phyloP scores from a whole-genome alignment of 768 basidiomycete genomes.

The Lentinula boryana region DNA sequence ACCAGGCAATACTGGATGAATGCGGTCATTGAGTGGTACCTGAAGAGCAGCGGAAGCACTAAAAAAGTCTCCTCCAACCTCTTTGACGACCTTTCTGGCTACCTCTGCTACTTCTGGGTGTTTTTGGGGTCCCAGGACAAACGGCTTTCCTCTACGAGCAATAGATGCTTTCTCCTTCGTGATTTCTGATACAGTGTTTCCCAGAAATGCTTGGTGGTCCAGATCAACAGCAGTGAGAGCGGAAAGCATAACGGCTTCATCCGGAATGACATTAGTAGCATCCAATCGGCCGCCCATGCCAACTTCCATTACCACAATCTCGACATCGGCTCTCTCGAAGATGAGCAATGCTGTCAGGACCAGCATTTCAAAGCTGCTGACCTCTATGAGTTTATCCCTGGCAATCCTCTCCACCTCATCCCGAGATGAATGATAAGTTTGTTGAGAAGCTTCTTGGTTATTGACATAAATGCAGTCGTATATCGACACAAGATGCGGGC shows the following conservation, averaged over 20 bases:
- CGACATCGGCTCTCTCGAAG: slow-evolving; percentile 67
- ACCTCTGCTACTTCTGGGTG: slow-evolving; percentile 41
- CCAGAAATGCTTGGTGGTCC: slow-evolving; percentile 91
- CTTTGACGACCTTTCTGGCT: slow-evolving; percentile 35
- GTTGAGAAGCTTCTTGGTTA: slow-evolving; percentile 40
- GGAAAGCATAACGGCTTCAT: slow-evolving; percentile 64
- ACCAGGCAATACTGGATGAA: not conserved
- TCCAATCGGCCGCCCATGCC: slow-evolving; percentile 93
- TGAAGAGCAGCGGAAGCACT: slow-evolving; percentile 25
- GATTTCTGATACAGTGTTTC: slow-evolving; percentile 67
- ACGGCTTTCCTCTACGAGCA: slow-evolving; percentile 51
- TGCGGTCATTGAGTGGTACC: not conserved
- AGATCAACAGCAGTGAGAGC: slow-evolving; percentile 83
- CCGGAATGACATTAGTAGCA: slow-evolving; percentile 87
- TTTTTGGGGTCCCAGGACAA: slow-evolving; percentile 63
- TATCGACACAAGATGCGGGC: slow-evolving; percentile 79
- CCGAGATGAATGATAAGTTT: slow-evolving; percentile 42
- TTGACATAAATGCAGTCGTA: slow-evolving; percentile 74
- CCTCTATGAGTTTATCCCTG: slow-evolving; percentile 32
- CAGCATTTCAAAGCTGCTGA: slow-evolving; percentile 80
- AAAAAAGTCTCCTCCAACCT: slow-evolving; percentile 36
- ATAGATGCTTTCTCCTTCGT: slow-evolving; percentile 83
- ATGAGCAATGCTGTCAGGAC: slow-evolving; percentile 74
- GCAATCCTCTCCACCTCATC: slow-evolving; percentile 44
- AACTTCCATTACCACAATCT: slow-evolving; percentile 85